These are phyloP conservation scores for Verticillium isaacii DNA, from an alignment of 2,329 filamentous ascomycete genomes.

Conservation along the genomic window DNA sequence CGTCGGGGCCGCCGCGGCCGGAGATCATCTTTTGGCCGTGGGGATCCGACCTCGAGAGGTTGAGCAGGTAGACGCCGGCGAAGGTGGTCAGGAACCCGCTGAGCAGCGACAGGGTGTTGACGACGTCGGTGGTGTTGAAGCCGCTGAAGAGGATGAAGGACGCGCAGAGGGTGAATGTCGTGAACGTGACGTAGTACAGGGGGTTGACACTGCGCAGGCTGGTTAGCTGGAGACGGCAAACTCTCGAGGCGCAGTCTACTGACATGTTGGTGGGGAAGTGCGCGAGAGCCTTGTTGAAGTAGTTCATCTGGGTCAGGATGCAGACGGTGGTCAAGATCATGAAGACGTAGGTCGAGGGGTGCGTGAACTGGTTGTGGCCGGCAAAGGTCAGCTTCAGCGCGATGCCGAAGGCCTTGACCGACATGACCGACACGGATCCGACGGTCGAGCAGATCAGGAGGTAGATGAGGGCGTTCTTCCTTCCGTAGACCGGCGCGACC, in stretches of 20 bases:
- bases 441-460: conserved; percentile 97
- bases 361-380: conserved; percentile 91
- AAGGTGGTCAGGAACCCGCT: conserved; percentile 95
- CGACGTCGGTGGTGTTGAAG: conserved; percentile 89
- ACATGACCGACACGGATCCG: conserved; percentile 97
- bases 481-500: conserved; percentile 82
- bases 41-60: conserved; percentile 89
- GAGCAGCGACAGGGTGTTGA: conserved; percentile 88
- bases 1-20: conserved; percentile 61
- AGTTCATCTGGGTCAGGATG: conserved; percentile 99
- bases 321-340: conserved; percentile 89
- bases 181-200: conserved; percentile 96
- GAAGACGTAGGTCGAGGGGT: conserved; percentile 96
- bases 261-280: conserved; percentile 98
- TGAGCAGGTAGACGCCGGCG: conserved; percentile 90
- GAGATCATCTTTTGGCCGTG: conserved; percentile 66
- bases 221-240: neutral
- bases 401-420: conserved; percentile 97
- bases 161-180: conserved; percentile 86
- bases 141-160: conserved; percentile 95
- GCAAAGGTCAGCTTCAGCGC: conserved; percentile 91
- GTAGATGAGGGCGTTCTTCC: conserved; percentile 93
- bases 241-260: conserved; percentile 25
- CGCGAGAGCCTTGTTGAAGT: conserved; percentile 97
- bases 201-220: conserved; percentile 72